Conservation (phyloP, 2,329 filamentous ascomycete species). For the Colletotrichum destructivum region DNA sequence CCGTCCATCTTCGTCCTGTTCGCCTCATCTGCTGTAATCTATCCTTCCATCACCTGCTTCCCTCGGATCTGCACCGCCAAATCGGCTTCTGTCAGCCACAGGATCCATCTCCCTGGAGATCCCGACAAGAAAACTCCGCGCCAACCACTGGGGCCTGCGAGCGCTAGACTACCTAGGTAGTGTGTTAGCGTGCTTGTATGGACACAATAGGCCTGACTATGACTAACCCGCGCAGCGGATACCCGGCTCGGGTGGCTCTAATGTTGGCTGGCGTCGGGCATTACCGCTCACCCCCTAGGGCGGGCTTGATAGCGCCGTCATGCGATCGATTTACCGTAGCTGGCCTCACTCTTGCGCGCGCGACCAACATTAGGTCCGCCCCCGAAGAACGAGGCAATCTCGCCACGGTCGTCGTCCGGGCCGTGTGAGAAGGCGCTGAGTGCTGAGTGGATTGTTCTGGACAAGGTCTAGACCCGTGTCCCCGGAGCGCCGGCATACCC, state of each 20-base stretch:
- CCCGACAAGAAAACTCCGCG: slow-evolving; percentile 1
- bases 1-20: neutral
- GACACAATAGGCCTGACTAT: neutral
- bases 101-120: slow-evolving; percentile 15
- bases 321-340: slow-evolving; percentile 2
- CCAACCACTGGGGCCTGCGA: slow-evolving; percentile 7
- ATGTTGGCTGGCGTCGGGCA: slow-evolving; percentile 15
- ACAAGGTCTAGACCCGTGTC: slow-evolving; percentile 16
- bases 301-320: neutral
- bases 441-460: neutral
- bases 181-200: too few species aligned
- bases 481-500: slow-evolving; percentile 25
- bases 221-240: slow-evolving; percentile 12
- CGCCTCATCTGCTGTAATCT: slow-evolving; percentile 29
- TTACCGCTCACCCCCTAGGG: slow-evolving; percentile 11
- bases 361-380: slow-evolving; percentile 1
- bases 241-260: slow-evolving; percentile 12
- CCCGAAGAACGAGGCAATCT: slow-evolving; percentile 8
- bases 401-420: slow-evolving; percentile 24
- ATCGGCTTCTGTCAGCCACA: slow-evolving; percentile 28
- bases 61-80: slow-evolving; percentile 23
- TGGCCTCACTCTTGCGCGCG: neutral
- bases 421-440: slow-evolving; percentile 15
- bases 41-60: slow-evolving; percentile 5
- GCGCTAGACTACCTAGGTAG: slow-evolving; percentile 3